These are phyloP conservation scores for Malassezia dermatis DNA, from an alignment of 1,284 basidiomycete genomes.

Conservation along the genomic window DNA sequence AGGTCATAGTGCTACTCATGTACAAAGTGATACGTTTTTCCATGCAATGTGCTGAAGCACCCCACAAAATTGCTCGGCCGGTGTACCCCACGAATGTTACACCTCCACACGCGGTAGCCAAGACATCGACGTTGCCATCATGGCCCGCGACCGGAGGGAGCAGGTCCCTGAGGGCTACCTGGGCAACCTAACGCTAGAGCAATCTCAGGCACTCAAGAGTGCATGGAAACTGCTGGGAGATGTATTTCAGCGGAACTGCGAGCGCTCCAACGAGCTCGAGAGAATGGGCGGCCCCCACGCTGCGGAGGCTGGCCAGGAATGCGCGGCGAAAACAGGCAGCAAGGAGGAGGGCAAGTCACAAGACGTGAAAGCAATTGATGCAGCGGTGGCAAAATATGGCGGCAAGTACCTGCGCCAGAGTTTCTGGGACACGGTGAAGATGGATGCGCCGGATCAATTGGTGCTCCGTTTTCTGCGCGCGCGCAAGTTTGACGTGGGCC, in stretches of 20 bases:
- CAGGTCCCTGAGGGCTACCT: conserved; percentile 23
- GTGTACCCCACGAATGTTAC: not conserved
- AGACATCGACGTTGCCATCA: conserved; percentile 20
- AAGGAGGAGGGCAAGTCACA: conserved; percentile 31
- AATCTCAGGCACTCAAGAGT: conserved; percentile 34
- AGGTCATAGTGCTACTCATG: not conserved
- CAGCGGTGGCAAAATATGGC: conserved; percentile 43
- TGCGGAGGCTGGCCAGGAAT: conserved; percentile 16
- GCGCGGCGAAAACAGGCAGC: conserved; percentile 18
- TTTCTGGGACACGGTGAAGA: conserved; percentile 29
- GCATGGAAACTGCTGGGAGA: conserved; percentile 35
- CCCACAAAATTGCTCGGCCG: not conserved
- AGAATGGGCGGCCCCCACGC: conserved; percentile 25
- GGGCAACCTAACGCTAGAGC: conserved; percentile 38
- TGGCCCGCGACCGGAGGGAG: conserved; percentile 36
- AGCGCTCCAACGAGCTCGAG: conserved; percentile 34
- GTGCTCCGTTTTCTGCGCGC: conserved; percentile 47
- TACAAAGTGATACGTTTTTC: not conserved
- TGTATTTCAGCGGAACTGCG: conserved; percentile 36
- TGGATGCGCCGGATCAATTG: conserved; percentile 44
- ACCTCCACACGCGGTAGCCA: not conserved
- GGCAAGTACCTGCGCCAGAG: conserved; percentile 36
- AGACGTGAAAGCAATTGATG: conserved; percentile 37
- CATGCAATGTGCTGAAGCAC: not conserved
- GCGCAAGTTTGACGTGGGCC: conserved; percentile 46